Evolutionary conservation across 768 basidiomycete genomes (phyloP), one percentile per base, ranked within the genome.

Genomic region (Floccularia luteovirens): DNA sequence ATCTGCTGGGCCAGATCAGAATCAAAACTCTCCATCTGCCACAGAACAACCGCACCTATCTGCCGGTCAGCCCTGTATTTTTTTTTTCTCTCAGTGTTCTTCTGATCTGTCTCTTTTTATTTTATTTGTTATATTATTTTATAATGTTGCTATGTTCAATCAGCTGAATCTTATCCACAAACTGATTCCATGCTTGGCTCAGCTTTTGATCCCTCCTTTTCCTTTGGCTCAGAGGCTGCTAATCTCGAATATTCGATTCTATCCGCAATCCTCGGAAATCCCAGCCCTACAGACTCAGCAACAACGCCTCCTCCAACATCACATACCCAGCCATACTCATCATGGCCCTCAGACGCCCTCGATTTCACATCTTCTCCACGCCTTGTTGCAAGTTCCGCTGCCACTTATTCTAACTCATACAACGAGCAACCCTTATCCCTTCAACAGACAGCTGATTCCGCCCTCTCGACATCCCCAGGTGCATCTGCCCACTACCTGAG

Each of bases 221-320:
- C 77, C 10, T 91, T 92, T 59, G 86, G 82, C 37, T 90, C 89
- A 32, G 88, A 92, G 57, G 90, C 88, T 6, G 91, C 90, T 17
- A 92, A 92, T 56, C 69, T 90, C 45, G 94, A 98, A 56, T 98
- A 96, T 61, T 90, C 90, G 35, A 94, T 96, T 49, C 77, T 98
- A 4, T 90, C 88, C 34, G 79, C 85, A 17, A 93, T 98, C 55
- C 73, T 98, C 36, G 90, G 88, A 27, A 86, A 79, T 48, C 74
- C 81, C 24, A 82, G 79, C 55, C 76, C 72, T 5, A 56, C 70
- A 31, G 69, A 72, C 21, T 66, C 69, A 2, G 56, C 56, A 1
- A 54, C 63, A 25, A 65, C 62, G n/a, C 66, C 68, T 14, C 64
- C 66, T 31, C 70, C 67, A 48, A 43, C 54, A 31, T 24, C 60